Percentiles rank a stretch among this genome's conserved stretches.
Conservation (phyloP, 2,329 filamentous ascomycete species). For the Cadophora luteo-olivacea region DNA sequence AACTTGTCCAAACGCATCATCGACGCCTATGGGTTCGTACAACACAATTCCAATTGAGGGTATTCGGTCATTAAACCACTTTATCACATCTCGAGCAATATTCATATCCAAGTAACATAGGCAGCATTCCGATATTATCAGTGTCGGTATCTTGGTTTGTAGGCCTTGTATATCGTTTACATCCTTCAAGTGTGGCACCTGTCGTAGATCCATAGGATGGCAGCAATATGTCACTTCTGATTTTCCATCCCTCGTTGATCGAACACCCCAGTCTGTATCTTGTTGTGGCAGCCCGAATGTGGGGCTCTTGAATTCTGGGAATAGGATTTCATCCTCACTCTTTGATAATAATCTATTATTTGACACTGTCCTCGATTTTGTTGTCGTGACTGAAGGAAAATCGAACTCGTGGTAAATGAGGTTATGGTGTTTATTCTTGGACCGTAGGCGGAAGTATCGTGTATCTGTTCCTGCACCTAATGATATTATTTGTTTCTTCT, state of each 20-base stretch:
- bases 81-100: constrained; percentile 68
- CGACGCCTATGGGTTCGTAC: constrained; percentile 87
- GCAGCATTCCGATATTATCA: constrained; percentile 94
- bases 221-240: constrained; percentile 52
- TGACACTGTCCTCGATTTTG: constrained; percentile 50
- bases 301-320: constrained; percentile 48
- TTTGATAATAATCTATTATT: constrained; percentile 28
- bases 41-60: constrained; percentile 66
- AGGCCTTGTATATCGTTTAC: constrained; percentile 50
- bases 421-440: constrained; percentile 40
- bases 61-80: constrained; percentile 65
- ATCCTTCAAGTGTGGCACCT: constrained; percentile 33
- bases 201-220: constrained; percentile 50
- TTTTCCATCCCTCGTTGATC: constrained; percentile 20
- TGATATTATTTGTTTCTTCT: constrained; percentile 79
- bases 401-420: constrained; percentile 92
- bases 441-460: constrained; percentile 74
- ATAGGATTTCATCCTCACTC: constrained; percentile 23
- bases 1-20: constrained; percentile 86
- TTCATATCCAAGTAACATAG: constrained; percentile 81
- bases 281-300: constrained; percentile 27
- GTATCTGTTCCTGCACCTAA: constrained; percentile 95
- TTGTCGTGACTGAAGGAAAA: constrained; percentile 75
- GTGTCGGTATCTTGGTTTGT: constrained; percentile 70
- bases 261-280: constrained; percentile 39